Conservation (phyloP, 2,329 filamentous ascomycete genomes). For the Curvularia eragrostidis region DNA sequence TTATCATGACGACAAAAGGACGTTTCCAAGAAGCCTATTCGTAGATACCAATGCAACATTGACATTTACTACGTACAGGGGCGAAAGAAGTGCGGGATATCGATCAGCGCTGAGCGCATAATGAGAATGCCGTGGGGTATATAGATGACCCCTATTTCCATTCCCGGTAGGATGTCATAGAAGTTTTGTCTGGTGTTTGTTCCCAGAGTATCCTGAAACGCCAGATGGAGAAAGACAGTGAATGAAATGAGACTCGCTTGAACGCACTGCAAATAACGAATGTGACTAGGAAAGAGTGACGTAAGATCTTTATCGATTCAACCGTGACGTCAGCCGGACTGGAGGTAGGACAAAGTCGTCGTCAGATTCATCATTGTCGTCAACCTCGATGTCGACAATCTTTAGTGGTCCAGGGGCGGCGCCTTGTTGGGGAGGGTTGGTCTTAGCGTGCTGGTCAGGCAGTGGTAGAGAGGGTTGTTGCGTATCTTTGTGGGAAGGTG, state of each 20-base stretch:
- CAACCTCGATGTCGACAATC: constrained; percentile 46
- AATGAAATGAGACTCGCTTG: constrained; percentile 33
- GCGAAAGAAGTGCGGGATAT: neutral
- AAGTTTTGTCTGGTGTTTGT: neutral
- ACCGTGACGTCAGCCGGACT: constrained; percentile 45
- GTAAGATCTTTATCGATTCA: constrained; percentile 13
- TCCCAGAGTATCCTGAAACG: constrained; percentile 13
- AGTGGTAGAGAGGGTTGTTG: constrained; percentile 20
- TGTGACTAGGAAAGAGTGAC: constrained; percentile 6
- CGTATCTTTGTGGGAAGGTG: constrained; percentile 24
- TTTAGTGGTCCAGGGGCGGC: constrained; percentile 22
- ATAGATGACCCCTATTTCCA: constrained; percentile 5
- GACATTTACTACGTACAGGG: neutral
- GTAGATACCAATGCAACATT: neutral
- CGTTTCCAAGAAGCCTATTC: neutral
- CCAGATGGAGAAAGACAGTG: constrained; percentile 15
- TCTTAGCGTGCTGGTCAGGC: constrained; percentile 16
- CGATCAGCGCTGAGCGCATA: neutral
- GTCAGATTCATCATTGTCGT: constrained; percentile 46
- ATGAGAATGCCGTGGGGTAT: neutral
- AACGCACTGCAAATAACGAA: constrained; percentile 33
- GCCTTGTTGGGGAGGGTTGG: constrained; percentile 12
- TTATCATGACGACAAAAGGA: neutral
- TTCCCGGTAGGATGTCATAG: constrained; percentile 5
- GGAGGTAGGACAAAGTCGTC: constrained; percentile 47